Percentiles rank a stretch among this genome's conserved stretches.
phyloP scores from a whole-genome alignment of 805 yeast species.

The Kazachstania martiniae region DNA sequence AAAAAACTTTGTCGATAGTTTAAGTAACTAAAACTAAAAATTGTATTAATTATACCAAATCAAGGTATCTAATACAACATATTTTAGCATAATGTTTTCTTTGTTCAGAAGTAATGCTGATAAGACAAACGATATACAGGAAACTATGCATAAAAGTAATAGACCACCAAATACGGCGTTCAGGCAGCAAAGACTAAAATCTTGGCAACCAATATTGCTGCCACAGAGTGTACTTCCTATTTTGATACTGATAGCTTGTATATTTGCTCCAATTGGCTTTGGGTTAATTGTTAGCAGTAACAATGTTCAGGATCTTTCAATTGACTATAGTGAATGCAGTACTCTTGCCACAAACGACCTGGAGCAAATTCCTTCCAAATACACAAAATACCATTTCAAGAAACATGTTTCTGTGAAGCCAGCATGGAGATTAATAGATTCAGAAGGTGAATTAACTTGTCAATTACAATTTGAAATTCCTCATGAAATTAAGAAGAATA shows the following conservation, averaged over 20 bases:
- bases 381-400: conserved; percentile 53
- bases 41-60: too few species aligned
- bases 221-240: conserved; percentile 87
- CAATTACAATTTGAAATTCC: conserved; percentile 64
- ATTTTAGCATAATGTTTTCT: too few species aligned
- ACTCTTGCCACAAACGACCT: conserved; percentile 36
- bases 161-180: conserved; percentile 68
- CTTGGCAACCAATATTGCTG: conserved; percentile 79
- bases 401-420: conserved; percentile 31
- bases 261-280: conserved; percentile 87
- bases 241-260: conserved; percentile 56
- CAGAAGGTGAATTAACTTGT: conserved; percentile 39
- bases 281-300: conserved; percentile 71
- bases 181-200: conserved; percentile 55
- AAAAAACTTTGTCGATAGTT: too few species aligned
- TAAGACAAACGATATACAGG: too few species aligned
- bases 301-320: conserved; percentile 60
- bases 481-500: conserved; percentile 53
- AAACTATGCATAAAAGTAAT: too few species aligned
- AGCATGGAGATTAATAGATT: conserved; percentile 47
- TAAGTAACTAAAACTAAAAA: too few species aligned
- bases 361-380: conserved; percentile 46
- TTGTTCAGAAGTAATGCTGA: too few species aligned
- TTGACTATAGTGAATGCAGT: conserved; percentile 69
- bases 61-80: too few species aligned